phyloP scores from a whole-genome alignment of 1,139 yeast species.

The Lodderomyces margitis region DNA sequence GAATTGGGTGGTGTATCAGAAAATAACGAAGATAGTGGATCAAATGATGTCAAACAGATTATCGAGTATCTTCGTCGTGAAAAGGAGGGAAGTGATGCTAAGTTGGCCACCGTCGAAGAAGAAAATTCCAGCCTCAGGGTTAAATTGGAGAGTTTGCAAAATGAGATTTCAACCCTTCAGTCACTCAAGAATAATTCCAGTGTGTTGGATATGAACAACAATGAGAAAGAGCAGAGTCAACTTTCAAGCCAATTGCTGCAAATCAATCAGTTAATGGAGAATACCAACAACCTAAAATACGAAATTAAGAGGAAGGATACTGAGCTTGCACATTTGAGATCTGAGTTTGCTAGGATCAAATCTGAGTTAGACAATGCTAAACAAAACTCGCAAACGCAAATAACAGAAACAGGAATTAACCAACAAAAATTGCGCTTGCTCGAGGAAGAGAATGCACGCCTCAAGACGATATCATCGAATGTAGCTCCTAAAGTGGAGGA shows the following conservation, averaged over 20 bases:
- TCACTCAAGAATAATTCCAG: neutral
- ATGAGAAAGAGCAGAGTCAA: constrained; percentile 49
- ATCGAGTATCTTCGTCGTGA: constrained; percentile 69
- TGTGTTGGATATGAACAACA: constrained; percentile 4
- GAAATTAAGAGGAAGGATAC: constrained; percentile 37
- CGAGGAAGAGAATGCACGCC: constrained; percentile 39
- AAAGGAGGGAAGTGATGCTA: constrained; percentile 69
- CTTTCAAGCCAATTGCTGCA: constrained; percentile 64
- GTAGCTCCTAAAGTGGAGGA: constrained; percentile 7
- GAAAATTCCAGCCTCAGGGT: constrained; percentile 50
- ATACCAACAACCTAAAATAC: constrained; percentile 63
- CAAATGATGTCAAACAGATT: constrained; percentile 47
- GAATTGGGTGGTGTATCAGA: constrained; percentile 40
- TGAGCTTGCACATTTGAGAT: constrained; percentile 24
- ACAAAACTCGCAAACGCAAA: constrained; percentile 1
- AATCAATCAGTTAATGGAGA: constrained; percentile 68
- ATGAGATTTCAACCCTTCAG: constrained; percentile 39
- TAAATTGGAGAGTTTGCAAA: constrained; percentile 34
- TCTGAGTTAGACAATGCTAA: constrained; percentile 23
- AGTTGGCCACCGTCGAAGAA: constrained; percentile 46
- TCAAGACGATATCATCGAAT: constrained; percentile 18
- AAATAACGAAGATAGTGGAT: constrained; percentile 13
- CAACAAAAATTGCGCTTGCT: constrained; percentile 34
- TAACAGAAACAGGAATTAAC: constrained; percentile 21
- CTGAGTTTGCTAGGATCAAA: constrained; percentile 18